Percentiles rank a stretch among this genome's conserved stretches.
These are phyloP conservation scores for Edaphochlamys debaryana DNA, from an alignment of 139 green algal genomes.

Conservation along the genomic window DNA sequence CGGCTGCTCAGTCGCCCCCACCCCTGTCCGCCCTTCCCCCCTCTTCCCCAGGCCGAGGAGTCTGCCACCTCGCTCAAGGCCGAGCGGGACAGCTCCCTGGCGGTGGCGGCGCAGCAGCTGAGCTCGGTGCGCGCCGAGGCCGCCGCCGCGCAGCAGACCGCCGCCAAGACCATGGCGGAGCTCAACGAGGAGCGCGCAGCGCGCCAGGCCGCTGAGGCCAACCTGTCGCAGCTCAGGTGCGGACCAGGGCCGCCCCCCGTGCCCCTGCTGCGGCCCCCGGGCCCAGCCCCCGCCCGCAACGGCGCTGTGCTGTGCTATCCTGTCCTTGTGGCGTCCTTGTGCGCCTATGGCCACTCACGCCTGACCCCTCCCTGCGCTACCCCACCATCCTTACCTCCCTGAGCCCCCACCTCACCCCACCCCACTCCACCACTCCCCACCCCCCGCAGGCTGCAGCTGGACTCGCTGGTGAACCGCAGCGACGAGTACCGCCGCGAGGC, in stretches of 20 bases:
- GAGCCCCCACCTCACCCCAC: neutral
- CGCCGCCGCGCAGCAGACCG: constrained; percentile 41
- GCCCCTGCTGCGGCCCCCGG: too few species aligned
- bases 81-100: constrained; percentile 7
- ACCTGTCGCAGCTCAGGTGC: constrained; percentile 9
- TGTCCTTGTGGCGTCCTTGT: too few species aligned
- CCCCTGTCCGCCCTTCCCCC: too few species aligned
- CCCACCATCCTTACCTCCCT: neutral
- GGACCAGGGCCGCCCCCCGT: neutral
- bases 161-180: constrained; percentile 36
- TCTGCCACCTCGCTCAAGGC: neutral
- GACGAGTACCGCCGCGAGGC: constrained; percentile 28
- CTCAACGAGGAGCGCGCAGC: constrained; percentile 33
- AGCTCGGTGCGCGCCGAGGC: constrained; percentile 25
- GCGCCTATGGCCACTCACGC: too few species aligned
- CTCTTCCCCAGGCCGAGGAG: constrained; percentile 15
- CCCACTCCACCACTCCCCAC: neutral
- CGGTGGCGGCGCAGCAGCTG: constrained; percentile 22
- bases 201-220: constrained; percentile 29
- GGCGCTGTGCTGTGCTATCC: neutral
- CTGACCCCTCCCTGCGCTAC: neutral
- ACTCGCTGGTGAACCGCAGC: constrained; percentile 19
- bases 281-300: too few species aligned
- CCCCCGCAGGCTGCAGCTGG: too few species aligned
- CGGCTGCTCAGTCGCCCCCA: too few species aligned